Percentiles rank a stretch among this genome's conserved stretches.
Evolutionary conservation across 257 asterid genomes (phyloP).

Genomic region (Echites panduratus): DNA sequence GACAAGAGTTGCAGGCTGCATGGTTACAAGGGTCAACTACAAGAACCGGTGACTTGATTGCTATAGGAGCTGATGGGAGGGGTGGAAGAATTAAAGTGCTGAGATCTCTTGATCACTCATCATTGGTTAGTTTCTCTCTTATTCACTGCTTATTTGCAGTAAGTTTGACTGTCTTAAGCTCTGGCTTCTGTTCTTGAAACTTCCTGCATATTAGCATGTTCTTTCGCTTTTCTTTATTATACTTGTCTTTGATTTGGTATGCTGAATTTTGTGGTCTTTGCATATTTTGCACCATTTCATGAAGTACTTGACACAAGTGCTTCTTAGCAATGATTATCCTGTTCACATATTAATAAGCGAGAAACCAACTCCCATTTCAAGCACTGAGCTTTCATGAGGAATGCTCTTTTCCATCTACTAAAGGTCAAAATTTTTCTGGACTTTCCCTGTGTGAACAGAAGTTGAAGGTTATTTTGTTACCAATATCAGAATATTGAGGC

Average conservation of each 20-base stretch:
- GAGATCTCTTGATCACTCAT: slow-evolving; percentile 53
- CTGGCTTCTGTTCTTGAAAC: background rate
- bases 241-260: background rate
- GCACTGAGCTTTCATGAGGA: background rate
- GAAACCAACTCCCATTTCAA: background rate
- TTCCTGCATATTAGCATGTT: background rate
- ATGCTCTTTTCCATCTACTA: background rate
- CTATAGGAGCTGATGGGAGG: slow-evolving; percentile 96
- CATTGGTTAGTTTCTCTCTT: slow-evolving; percentile 39
- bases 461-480: background rate
- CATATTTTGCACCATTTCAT: background rate
- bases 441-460: background rate
- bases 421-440: background rate
- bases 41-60: slow-evolving; percentile 54
- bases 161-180: slow-evolving; percentile 6
- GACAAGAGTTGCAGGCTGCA: slow-evolving; percentile 22
- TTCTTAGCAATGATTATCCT: background rate
- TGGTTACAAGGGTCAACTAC: slow-evolving; percentile 37
- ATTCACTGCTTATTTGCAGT: background rate
- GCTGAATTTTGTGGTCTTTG: background rate
- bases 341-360: background rate
- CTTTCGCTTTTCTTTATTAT: background rate
- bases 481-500: background rate
- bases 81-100: slow-evolving; percentile 82
- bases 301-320: background rate